These are phyloP conservation scores for Aspergillus amoenus DNA, from an alignment of 2,329 filamentous ascomycete species.

Conservation along the genomic window DNA sequence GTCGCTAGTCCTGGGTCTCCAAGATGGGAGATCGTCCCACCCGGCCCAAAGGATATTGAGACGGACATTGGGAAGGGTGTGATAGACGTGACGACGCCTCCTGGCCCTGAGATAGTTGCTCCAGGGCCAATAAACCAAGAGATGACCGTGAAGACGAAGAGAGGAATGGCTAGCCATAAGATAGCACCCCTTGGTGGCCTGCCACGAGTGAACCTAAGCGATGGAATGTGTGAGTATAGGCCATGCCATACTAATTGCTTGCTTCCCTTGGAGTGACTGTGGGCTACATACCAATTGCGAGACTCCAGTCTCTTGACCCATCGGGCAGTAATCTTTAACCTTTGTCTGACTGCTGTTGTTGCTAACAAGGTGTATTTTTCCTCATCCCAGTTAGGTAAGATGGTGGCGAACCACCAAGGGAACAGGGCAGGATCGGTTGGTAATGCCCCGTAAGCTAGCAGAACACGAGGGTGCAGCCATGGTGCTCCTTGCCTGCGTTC, in stretches of 20 bases:
- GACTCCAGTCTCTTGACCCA: conserved; percentile 76
- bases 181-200: conserved; percentile 36
- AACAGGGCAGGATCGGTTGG: conserved; percentile 75
- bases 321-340: conserved; percentile 76
- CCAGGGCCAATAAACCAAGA: conserved; percentile 27
- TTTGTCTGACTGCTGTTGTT: conserved; percentile 73
- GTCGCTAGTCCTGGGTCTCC: background rate
- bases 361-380: conserved; percentile 77
- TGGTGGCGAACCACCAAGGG: conserved; percentile 87
- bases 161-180: conserved; percentile 46
- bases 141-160: conserved; percentile 34
- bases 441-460: conserved; percentile 73
- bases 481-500: conserved; percentile 68
- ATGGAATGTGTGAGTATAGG: conserved; percentile 11
- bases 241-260: background rate
- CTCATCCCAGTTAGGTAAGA: conserved; percentile 72
- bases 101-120: conserved; percentile 21
- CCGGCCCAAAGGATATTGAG: conserved; percentile 33
- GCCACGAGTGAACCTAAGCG: conserved; percentile 29
- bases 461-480: conserved; percentile 72
- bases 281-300: conserved; percentile 64
- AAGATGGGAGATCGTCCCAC: conserved; percentile 9
- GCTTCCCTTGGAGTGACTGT: background rate
- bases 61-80: conserved; percentile 38
- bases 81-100: conserved; percentile 31